These are phyloP conservation scores for Albugo candida DNA, from an alignment of 352 stramenopile genomes.

Conservation along the genomic window DNA sequence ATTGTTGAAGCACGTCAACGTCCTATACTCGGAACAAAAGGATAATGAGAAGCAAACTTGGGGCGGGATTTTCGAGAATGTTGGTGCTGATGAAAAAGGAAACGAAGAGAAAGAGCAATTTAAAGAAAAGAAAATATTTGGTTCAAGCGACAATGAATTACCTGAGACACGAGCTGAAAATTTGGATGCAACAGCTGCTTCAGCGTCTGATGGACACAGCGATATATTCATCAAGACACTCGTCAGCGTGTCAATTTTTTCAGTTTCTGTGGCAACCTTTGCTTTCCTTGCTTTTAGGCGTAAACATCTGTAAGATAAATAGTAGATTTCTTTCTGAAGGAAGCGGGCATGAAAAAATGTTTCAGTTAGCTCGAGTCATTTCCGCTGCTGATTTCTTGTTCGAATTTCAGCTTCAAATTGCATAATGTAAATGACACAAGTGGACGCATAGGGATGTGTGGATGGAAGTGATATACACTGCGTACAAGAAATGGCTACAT, in stretches of 20 bases:
- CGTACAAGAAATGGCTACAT: too few relatives aligned
- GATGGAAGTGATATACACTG: too few relatives aligned
- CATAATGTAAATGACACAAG: too few relatives aligned
- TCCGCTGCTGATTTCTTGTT: too few relatives aligned
- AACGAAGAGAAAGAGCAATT: not conserved
- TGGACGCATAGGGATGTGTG: too few relatives aligned
- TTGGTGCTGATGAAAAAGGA: slow-evolving; percentile 1
- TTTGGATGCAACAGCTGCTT: too few relatives aligned
- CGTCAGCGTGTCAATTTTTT: slow-evolving; percentile 44
- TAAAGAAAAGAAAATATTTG: too few relatives aligned
- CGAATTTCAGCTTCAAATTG: too few relatives aligned
- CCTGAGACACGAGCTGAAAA: too few relatives aligned
- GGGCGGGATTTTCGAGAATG: slow-evolving; percentile 58
- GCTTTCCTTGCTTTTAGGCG: slow-evolving; percentile 40
- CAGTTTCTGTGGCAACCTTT: slow-evolving; percentile 37
- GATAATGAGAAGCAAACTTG: slow-evolving; percentile 57
- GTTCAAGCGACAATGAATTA: too few relatives aligned
- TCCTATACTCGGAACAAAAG: slow-evolving; percentile 56
- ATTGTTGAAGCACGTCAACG: slow-evolving; percentile 48
- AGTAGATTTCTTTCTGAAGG: not conserved
- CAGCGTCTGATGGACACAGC: too few relatives aligned
- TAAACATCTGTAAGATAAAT: slow-evolving; percentile 1
- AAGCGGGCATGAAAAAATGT: not conserved
- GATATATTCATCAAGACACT: slow-evolving; percentile 6
- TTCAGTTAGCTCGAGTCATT: too few relatives aligned